Percentiles rank a stretch among this genome's conserved stretches.
Evolutionary conservation across 2,329 filamentous ascomycete species (phyloP).

Genomic region (Botrytis fabae): DNA sequence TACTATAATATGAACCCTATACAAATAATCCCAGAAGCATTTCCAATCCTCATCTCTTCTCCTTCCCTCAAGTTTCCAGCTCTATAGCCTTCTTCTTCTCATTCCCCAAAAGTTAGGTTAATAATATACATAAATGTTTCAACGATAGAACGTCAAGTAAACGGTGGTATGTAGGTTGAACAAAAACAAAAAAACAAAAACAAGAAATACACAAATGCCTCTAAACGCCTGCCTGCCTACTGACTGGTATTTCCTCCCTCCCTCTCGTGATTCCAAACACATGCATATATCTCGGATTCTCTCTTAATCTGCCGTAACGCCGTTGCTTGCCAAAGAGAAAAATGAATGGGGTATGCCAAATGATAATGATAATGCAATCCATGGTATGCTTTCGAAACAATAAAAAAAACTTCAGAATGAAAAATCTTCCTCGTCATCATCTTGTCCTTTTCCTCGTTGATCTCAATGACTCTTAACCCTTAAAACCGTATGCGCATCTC

Average conservation of each 20-base stretch:
- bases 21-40: not conserved
- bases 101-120: not conserved
- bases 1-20: not conserved
- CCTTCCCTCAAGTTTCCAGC: not conserved
- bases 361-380: conserved; percentile 15
- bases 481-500: not conserved
- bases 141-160: conserved; percentile 7
- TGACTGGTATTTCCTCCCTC: conserved; percentile 18
- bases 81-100: not conserved
- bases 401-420: conserved; percentile 10
- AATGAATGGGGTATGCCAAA: conserved; percentile 14
- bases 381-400: not conserved
- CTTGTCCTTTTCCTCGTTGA: conserved; percentile 6
- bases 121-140: conserved; percentile 10
- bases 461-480: conserved; percentile 11
- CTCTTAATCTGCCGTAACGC: conserved; percentile 16
- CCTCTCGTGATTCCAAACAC: conserved; percentile 10
- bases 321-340: not conserved
- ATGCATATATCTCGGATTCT: not conserved
- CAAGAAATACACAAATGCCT: not conserved
- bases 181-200: not conserved
- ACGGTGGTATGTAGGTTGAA: conserved; percentile 3
- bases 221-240: conserved; percentile 15
- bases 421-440: not conserved
- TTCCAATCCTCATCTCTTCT: not conserved